Conservation (phyloP, 345 rosid genomes). For the Durio zibethinus region DNA sequence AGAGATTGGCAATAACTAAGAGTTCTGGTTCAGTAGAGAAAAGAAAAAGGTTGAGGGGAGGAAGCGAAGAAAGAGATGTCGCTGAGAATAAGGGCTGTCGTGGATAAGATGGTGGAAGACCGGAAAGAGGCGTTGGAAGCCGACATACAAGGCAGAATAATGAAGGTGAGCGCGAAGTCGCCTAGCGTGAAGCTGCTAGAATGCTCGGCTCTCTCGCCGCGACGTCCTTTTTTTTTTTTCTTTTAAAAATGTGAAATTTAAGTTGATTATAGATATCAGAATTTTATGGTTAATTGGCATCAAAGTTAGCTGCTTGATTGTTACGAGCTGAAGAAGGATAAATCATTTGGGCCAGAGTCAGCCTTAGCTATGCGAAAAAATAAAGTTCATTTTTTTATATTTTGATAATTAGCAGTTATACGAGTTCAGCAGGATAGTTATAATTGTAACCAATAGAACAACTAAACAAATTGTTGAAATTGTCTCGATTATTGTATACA, state of each 20-base stretch:
- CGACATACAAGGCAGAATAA: slow-evolving; percentile 86
- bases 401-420: no score
- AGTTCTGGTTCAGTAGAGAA: neutral
- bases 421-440: no score
- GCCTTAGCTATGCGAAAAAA: no score
- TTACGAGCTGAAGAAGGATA: no score
- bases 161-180: slow-evolving; percentile 99
- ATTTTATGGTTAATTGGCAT: neutral
- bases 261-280: neutral
- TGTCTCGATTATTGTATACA: no score
- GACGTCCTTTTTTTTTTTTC: slow-evolving; percentile 41
- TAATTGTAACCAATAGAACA: no score
- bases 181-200: slow-evolving; percentile 98
- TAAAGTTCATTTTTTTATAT: no score
- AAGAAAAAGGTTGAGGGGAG: neutral
- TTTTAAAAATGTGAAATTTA: neutral
- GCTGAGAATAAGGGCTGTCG: slow-evolving; percentile 80
- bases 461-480: no score
- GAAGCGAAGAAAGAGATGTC: slow-evolving; percentile 47
- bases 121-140: slow-evolving; percentile 93
- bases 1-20: neutral
- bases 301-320: neutral
- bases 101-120: slow-evolving; percentile 94
- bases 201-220: slow-evolving; percentile 95
- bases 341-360: no score